These are phyloP conservation scores for Kentomonas sorsogonicus DNA, from an alignment of 208 protist genomes.

Conservation along the genomic window DNA sequence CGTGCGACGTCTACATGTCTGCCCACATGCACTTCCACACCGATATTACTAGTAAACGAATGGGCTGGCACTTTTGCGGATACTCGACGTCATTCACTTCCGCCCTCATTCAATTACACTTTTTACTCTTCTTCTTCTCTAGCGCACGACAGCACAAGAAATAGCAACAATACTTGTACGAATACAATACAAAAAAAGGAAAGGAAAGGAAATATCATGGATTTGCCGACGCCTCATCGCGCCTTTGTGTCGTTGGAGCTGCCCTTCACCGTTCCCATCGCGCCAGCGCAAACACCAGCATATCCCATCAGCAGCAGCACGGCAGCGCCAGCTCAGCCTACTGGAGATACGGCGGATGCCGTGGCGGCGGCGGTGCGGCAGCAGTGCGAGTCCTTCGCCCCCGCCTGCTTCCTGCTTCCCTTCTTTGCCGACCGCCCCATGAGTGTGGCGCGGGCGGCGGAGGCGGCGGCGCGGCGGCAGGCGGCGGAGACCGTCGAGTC, in stretches of 20 bases:
- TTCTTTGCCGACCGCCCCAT: neutral
- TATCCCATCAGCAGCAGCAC: neutral
- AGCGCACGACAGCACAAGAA: neutral
- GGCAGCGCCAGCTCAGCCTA: too few relatives aligned
- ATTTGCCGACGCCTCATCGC: slow-evolving; percentile 25
- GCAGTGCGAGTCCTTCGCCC: too few relatives aligned
- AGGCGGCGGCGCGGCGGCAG: neutral
- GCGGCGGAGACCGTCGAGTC: neutral
- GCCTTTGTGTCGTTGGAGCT: slow-evolving; percentile 65
- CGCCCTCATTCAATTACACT: neutral
- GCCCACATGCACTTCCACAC: too few relatives aligned
- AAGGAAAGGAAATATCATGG: neutral
- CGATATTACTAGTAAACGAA: too few relatives aligned
- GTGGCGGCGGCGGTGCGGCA: too few relatives aligned
- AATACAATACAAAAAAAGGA: slow-evolving; percentile 6
- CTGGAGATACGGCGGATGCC: too few relatives aligned
- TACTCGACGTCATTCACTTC: neutral
- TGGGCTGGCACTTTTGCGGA: neutral
- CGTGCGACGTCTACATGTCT: too few relatives aligned
- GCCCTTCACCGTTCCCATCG: slow-evolving; percentile 45
- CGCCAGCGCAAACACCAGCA: slow-evolving; percentile 6
- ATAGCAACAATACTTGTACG: neutral
- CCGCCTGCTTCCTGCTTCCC: too few relatives aligned
- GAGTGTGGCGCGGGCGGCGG: neutral
- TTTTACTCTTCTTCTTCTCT: slow-evolving; percentile 3